Evolutionary conservation across 2,329 filamentous ascomycete species (phyloP).

Genomic region (Diaporthe citri): DNA sequence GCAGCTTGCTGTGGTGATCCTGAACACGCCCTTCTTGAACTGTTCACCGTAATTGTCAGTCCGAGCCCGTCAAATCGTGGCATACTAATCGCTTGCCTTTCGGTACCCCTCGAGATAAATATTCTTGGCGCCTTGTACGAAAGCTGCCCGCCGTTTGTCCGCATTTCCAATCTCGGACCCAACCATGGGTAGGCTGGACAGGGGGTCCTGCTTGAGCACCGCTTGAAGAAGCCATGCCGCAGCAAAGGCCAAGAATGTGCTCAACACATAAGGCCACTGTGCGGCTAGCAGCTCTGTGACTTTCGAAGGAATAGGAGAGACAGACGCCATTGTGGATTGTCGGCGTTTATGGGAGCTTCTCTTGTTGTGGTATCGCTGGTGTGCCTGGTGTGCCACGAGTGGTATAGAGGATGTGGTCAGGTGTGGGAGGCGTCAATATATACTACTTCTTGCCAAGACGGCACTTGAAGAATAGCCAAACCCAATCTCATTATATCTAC

Average conservation of each 20-base stretch:
- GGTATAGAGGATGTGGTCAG: background rate
- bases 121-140: conserved; percentile 42
- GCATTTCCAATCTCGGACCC: conserved; percentile 46
- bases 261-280: conserved; percentile 33
- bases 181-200: conserved; percentile 45
- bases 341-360: background rate
- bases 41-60: background rate
- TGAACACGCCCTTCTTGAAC: conserved; percentile 37
- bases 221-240: conserved; percentile 33
- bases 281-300: conserved; percentile 12
- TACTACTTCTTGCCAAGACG: conserved; percentile 14
- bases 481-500: background rate
- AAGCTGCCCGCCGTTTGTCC: conserved; percentile 46
- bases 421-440: conserved; percentile 17
- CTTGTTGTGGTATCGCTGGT: conserved; percentile 6
- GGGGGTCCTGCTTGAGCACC: conserved; percentile 38
- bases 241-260: conserved; percentile 29
- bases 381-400: background rate
- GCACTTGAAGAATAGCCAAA: background rate
- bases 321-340: conserved; percentile 19
- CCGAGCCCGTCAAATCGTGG: background rate
- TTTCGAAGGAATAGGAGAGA: conserved; percentile 21
- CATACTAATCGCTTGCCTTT: conserved; percentile 41
- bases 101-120: conserved; percentile 49
- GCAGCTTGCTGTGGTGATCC: conserved; percentile 34